These are phyloP conservation scores for Alternaria sp. DNA, from an alignment of 2,329 filamentous ascomycete genomes.

Conservation along the genomic window DNA sequence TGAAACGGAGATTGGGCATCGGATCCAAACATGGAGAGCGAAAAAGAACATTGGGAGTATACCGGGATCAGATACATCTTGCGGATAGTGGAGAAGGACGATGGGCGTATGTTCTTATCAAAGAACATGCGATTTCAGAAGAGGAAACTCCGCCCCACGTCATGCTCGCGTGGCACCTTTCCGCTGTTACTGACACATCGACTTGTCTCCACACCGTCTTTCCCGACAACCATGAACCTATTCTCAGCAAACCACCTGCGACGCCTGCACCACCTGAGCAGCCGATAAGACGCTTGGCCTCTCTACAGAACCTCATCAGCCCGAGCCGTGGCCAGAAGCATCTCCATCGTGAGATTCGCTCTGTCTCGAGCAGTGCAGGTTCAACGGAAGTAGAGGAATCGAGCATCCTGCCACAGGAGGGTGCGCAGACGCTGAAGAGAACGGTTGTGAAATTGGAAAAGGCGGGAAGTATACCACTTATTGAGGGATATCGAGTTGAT, in stretches of 20 bases:
- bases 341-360: slow-evolving; percentile 11
- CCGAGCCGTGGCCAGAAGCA: not conserved
- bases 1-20: not conserved
- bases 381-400: slow-evolving; percentile 2
- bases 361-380: slow-evolving; percentile 10
- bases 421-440: slow-evolving; percentile 20
- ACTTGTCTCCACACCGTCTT: slow-evolving; percentile 22
- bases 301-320: slow-evolving; percentile 17
- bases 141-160: slow-evolving; percentile 13
- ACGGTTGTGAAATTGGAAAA: slow-evolving; percentile 28
- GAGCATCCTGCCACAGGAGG: not conserved
- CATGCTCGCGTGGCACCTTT: slow-evolving; percentile 24
- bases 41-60: not conserved
- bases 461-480: slow-evolving; percentile 28
- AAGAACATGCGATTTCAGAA: not conserved
- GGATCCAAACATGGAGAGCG: not conserved
- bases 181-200: slow-evolving; percentile 16
- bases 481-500: slow-evolving; percentile 34
- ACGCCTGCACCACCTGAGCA: not conserved
- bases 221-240: not conserved
- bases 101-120: slow-evolving; percentile 28
- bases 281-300: slow-evolving; percentile 13
- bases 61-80: slow-evolving; percentile 6
- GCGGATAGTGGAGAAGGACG: slow-evolving; percentile 20
- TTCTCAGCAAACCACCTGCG: not conserved